Base-by-base conservation (phyloP, 371 early-diverging fungal genomes). In the Circinella minor region DNA sequence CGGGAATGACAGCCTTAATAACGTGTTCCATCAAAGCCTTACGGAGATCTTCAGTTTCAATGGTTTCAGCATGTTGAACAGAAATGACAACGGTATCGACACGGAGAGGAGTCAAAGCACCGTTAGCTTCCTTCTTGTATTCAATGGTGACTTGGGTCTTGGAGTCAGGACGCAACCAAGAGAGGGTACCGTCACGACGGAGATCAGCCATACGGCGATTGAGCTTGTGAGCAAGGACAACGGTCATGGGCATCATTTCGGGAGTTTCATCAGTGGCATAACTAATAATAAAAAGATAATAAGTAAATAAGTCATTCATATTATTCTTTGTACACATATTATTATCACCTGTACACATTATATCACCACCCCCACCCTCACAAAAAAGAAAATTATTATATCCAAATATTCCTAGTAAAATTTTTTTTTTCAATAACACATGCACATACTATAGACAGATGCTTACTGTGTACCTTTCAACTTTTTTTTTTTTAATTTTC, bases 71-170 rank as follows among this genome's bases (percentile, higher is more conserved):
- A 90, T 99, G 99, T 89, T 99, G 99, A 74, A 96, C 95, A 69
- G 99, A 99, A 81, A 99, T 93, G 75, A 99, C 99, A 75, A 99
- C 90, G 71, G 98, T 96, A 88, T 99, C 93, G 72, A 99, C 99
- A 77, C 98, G 93, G 71, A 96, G 87, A 71, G 99, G 99, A 64
- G 94, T 86, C 77, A 98, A 90, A 74, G 93, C 94, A 74, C 96
- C 98, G 77, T 90, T 89, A 11, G 54, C 70, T 63, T 95, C 93
- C 86, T 94, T 94, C 86, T 90, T 91, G 94, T 99, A 99, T 89
- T 99, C 99, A 72, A 99, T 94, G 74, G 99, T 99, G 78, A 99
- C 99, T 84, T 99, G 99, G 78, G 99, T 95, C 94, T 99, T 99
- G 83, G 97, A 94, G 92, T 99, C 99, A 72, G 99, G 98, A 71